Conservation (phyloP, 371 early-diverging fungal species). For the Choanephora cucurbitarum region DNA sequence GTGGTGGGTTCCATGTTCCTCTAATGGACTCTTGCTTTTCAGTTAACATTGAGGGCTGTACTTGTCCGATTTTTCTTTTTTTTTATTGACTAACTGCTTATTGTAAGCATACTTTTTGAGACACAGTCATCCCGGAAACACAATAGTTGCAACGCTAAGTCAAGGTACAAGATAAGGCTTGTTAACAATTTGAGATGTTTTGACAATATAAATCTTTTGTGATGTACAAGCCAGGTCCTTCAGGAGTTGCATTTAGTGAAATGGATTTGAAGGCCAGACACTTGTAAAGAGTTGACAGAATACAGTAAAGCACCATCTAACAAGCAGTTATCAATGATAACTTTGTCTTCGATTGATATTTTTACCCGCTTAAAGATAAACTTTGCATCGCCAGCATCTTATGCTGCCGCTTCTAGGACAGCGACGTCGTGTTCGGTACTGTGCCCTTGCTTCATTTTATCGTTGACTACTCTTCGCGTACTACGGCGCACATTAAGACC, state of each 20-base stretch:
- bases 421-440: conserved; percentile 9
- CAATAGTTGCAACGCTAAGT: conserved; percentile 4
- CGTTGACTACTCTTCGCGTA: conserved; percentile 1
- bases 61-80: conserved; percentile 6
- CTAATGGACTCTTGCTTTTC: conserved; percentile 9
- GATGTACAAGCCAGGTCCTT: conserved; percentile 11
- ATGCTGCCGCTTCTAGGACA: conserved; percentile 4
- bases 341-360: conserved; percentile 6
- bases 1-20: conserved; percentile 12
- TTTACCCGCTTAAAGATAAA: conserved; percentile 8
- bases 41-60: conserved; percentile 5
- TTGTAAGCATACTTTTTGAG: conserved; percentile 10
- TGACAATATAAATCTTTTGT: conserved; percentile 1
- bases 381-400: conserved; percentile 4
- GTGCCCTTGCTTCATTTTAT: conserved; percentile 13
- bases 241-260: conserved; percentile 7
- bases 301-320: conserved; percentile 6
- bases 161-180: neutral
- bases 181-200: conserved; percentile 1
- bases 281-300: conserved; percentile 7
- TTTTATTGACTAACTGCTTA: conserved; percentile 6
- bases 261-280: conserved; percentile 8
- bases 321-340: conserved; percentile 5
- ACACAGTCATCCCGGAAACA: conserved; percentile 8
- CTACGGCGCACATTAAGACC: no score